phyloP scores from a whole-genome alignment of 495 filamentous ascomycete genomes.

The Penicillium cosmopolitanum region DNA sequence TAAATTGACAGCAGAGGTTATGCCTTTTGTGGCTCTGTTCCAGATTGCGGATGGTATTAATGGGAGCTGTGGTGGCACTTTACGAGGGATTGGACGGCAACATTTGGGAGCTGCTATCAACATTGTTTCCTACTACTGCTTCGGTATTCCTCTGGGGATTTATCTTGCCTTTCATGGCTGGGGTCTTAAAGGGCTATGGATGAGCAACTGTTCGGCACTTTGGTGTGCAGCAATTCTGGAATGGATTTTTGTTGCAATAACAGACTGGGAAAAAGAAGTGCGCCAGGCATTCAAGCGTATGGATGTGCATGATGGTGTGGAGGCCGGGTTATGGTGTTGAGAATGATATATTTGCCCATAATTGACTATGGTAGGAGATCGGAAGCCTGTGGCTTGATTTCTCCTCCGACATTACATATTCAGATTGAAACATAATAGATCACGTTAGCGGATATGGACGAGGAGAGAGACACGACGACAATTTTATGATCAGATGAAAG shows the following conservation, averaged over 20 bases:
- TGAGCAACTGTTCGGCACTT: constrained; percentile 87
- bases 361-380: background rate
- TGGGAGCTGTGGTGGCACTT: constrained; percentile 79
- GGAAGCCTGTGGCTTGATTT: too few species aligned
- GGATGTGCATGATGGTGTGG: constrained; percentile 45
- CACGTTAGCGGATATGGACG: too few species aligned
- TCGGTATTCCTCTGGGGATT: constrained; percentile 81
- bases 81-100: constrained; percentile 86
- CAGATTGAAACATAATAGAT: too few species aligned
- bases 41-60: constrained; percentile 92
- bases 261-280: constrained; percentile 80
- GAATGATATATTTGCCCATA: background rate
- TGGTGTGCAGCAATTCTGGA: constrained; percentile 81
- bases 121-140: constrained; percentile 84
- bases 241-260: constrained; percentile 79
- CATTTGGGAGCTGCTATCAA: constrained; percentile 91
- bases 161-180: constrained; percentile 89
- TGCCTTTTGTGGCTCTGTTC: constrained; percentile 91
- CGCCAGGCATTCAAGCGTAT: constrained; percentile 75
- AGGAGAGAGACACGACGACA: too few species aligned
- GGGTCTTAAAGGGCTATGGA: constrained; percentile 83
- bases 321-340: background rate
- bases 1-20: constrained; percentile 75
- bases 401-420: too few species aligned
- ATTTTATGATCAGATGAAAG: too few species aligned